phyloP scores from a whole-genome alignment of 305 asterid genomes.

The Fraxinus ornus region DNA sequence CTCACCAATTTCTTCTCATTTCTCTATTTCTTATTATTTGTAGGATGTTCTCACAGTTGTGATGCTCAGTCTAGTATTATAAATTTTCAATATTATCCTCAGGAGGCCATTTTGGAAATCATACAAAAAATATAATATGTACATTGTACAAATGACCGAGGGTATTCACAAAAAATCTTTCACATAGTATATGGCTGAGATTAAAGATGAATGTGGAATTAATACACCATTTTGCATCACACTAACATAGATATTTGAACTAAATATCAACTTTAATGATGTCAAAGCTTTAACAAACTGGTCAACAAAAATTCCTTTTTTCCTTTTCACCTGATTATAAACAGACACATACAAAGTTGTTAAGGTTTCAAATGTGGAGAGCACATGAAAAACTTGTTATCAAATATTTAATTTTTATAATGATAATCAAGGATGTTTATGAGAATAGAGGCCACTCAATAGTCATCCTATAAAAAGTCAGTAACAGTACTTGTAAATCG shows the following conservation, averaged over 20 bases:
- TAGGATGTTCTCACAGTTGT: background rate
- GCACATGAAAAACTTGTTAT: background rate
- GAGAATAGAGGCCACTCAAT: background rate
- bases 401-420: no score
- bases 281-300: background rate
- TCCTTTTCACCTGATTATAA: no score
- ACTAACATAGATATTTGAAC: background rate
- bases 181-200: background rate
- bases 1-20: background rate
- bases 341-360: background rate
- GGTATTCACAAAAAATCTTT: background rate
- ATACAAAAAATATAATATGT: no score
- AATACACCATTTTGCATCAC: background rate
- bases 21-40: background rate
- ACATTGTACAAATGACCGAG: background rate
- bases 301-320: background rate
- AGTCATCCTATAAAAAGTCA: background rate
- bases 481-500: background rate
- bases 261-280: background rate
- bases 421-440: background rate
- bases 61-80: background rate
- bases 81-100: background rate
- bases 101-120: background rate
- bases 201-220: background rate
- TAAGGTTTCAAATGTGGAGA: background rate